phyloP scores from a whole-genome alignment of 2,329 filamentous ascomycete genomes.

The Bimuria novae-zelandiae region DNA sequence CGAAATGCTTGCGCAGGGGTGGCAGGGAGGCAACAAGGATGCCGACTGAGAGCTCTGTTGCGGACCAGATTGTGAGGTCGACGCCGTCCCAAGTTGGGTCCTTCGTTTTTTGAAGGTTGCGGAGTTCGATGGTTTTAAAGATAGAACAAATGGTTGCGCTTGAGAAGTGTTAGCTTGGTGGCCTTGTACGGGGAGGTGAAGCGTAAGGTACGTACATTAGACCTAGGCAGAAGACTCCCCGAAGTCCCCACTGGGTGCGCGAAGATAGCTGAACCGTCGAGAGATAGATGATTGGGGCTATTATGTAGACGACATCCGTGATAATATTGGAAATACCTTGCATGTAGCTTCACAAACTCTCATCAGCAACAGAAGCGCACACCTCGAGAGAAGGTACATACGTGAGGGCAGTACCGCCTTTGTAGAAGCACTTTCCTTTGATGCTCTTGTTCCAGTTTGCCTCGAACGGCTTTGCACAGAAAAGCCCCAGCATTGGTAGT shows the following conservation, averaged over 20 bases:
- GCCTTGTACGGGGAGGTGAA: too few species aligned
- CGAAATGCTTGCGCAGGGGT: conserved; percentile 33
- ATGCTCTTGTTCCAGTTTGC: conserved; percentile 32
- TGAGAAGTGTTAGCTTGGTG: neutral
- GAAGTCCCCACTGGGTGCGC: conserved; percentile 31
- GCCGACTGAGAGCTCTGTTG: conserved; percentile 29
- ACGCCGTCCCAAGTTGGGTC: conserved; percentile 34
- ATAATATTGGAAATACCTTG: conserved; percentile 31
- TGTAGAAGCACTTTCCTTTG: conserved; percentile 28
- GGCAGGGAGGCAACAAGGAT: conserved; percentile 31
- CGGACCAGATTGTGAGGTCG: conserved; percentile 29
- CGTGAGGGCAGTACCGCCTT: conserved; percentile 16
- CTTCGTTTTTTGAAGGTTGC: conserved; percentile 21
- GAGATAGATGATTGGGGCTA: conserved; percentile 33
- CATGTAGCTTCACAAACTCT: neutral
- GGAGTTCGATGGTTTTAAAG: conserved; percentile 32
- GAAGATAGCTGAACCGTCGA: conserved; percentile 27
- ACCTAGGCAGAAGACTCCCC: conserved; percentile 33
- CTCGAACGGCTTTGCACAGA: conserved; percentile 30
- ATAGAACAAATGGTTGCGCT: conserved; percentile 29
- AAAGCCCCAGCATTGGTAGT: conserved; percentile 23
- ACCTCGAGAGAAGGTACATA: conserved; percentile 4
- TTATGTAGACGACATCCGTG: conserved; percentile 34
- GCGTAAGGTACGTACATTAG: conserved; percentile 22
- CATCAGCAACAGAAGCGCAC: neutral